These are phyloP conservation scores for Pythium myriotylum DNA, from an alignment of 352 stramenopile genomes.

Conservation along the genomic window DNA sequence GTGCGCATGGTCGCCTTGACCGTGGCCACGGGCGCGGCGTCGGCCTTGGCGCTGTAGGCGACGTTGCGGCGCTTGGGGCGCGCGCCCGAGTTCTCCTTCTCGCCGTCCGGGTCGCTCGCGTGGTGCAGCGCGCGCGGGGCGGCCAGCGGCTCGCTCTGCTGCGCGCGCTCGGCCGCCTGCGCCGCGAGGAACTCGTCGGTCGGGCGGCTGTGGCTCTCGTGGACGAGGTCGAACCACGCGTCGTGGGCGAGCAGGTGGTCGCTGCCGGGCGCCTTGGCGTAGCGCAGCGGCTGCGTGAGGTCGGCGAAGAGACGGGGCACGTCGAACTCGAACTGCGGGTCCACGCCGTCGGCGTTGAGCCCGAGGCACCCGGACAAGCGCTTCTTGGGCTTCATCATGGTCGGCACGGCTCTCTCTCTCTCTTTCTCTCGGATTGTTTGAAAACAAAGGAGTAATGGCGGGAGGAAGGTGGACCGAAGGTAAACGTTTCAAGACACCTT, in stretches of 20 bases:
- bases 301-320: slow-evolving; percentile 59
- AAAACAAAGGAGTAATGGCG: background rate
- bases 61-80: slow-evolving; percentile 20
- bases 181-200: slow-evolving; percentile 46
- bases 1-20: slow-evolving; percentile 23
- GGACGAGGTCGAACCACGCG: slow-evolving; percentile 66
- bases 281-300: slow-evolving; percentile 37
- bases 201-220: slow-evolving; percentile 55
- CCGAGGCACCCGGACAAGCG: slow-evolving; percentile 30
- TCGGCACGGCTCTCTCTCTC: background rate
- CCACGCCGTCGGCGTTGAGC: slow-evolving; percentile 34
- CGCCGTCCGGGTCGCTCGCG: slow-evolving; percentile 5
- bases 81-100: slow-evolving; percentile 28
- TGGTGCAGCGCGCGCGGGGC: background rate
- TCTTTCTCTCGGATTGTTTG: background rate
- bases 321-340: slow-evolving; percentile 80
- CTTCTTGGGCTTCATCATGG: slow-evolving; percentile 33
- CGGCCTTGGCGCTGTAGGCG: slow-evolving; percentile 9
- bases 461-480: slow-evolving; percentile 6
- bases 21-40: slow-evolving; percentile 5
- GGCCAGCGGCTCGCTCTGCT: background rate
- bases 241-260: slow-evolving; percentile 34
- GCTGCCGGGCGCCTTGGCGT: slow-evolving; percentile 7
- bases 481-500: slow-evolving; percentile 1
- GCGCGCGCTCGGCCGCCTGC: slow-evolving; percentile 9